Evolutionary conservation across 139 green algal genomes (phyloP).

Genomic region (Chlamydomonas sphaeroides): DNA sequence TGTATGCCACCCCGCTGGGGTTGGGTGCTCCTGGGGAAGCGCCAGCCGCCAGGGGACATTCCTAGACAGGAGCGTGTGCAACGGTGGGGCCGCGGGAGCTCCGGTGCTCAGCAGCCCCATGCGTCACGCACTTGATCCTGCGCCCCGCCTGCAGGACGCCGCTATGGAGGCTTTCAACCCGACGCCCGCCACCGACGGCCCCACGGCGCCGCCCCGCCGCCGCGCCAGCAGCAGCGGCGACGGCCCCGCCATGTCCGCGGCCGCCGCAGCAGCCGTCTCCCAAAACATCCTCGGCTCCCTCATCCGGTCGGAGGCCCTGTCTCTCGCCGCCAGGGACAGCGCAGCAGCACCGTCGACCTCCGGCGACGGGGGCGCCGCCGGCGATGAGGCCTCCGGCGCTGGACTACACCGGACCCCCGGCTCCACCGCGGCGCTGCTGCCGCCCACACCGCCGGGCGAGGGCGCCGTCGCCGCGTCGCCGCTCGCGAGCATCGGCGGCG

Average conservation of each 20-base stretch:
- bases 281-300: conserved; percentile 21
- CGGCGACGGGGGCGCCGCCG: not conserved
- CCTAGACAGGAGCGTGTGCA: too few relatives aligned
- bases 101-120: too few relatives aligned
- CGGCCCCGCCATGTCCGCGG: not conserved
- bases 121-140: too few relatives aligned
- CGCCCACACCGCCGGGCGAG: not conserved
- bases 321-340: not conserved
- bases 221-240: not conserved
- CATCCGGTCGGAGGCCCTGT: conserved; percentile 7
- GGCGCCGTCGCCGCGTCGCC: not conserved
- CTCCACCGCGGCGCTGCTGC: conserved; percentile 10
- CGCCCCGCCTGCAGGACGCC: not conserved
- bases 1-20: too few relatives aligned
- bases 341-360: not conserved
- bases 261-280: not conserved
- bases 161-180: conserved; percentile 25
- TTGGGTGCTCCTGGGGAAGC: too few relatives aligned
- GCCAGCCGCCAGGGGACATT: too few relatives aligned
- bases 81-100: too few relatives aligned
- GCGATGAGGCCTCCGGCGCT: not conserved
- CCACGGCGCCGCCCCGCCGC: not conserved
- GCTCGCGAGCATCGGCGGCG: not conserved
- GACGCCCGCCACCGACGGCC: not conserved
- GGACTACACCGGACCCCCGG: not conserved